Percentiles rank a stretch among this genome's conserved stretches.
Evolutionary conservation across 176 grass and related monocot species (phyloP).

Genomic region (Oryza longistaminata): DNA sequence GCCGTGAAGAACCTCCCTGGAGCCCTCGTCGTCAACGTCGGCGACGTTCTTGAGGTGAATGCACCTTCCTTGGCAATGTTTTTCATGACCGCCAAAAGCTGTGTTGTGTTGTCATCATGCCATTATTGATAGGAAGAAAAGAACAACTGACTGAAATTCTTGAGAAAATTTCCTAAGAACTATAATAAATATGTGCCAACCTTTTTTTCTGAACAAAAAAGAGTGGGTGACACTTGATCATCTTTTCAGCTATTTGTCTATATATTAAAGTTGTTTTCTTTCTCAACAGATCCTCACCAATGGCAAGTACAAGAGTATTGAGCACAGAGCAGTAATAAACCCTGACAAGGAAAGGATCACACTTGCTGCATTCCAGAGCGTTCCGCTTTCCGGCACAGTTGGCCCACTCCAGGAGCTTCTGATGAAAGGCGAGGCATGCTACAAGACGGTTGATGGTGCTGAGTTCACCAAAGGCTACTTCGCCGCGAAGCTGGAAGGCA

Average conservation of each 20-base stretch:
- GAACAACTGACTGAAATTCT: neutral
- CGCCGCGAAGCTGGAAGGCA: constrained; percentile 45
- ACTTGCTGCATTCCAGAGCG: constrained; percentile 49
- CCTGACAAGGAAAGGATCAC: constrained; percentile 47
- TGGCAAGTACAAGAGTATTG: constrained; percentile 56
- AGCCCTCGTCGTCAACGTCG: constrained; percentile 22
- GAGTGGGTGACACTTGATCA: neutral
- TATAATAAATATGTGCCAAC: no score
- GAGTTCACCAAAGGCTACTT: constrained; percentile 57
- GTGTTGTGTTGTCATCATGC: neutral
- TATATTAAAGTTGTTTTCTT: neutral
- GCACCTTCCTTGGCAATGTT: neutral
- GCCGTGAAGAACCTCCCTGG: constrained; percentile 9
- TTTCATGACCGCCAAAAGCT: neutral
- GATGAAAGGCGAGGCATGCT: constrained; percentile 11
- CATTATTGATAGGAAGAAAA: neutral
- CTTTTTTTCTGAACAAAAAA: no score
- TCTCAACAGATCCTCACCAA: constrained; percentile 48
- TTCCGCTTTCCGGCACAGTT: constrained; percentile 33
- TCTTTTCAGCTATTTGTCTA: neutral
- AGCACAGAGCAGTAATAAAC: constrained; percentile 53
- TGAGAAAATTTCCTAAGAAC: neutral
- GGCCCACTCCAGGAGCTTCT: constrained; percentile 53
- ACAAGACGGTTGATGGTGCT: constrained; percentile 34
- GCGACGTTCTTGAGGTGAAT: constrained; percentile 25